Evolutionary conservation across 768 basidiomycete genomes (phyloP).

Genomic region (Tylopilus subfusipes): DNA sequence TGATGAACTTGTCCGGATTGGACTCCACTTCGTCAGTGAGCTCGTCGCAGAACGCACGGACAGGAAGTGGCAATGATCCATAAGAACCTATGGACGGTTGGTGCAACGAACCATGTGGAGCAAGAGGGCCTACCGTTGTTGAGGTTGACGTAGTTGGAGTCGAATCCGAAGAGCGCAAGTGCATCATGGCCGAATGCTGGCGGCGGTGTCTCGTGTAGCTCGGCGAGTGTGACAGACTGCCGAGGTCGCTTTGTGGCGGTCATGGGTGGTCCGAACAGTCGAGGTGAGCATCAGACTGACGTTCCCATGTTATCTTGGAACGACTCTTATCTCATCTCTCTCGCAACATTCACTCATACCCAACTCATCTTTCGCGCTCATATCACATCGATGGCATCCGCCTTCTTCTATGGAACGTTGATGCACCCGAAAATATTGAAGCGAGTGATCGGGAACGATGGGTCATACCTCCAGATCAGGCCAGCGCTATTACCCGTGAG

Average conservation of each 20-base stretch:
- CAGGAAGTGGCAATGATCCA: slow-evolving; percentile 53
- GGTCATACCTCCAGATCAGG: slow-evolving; percentile 58
- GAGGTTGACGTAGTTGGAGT: slow-evolving; percentile 58
- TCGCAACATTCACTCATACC: background rate
- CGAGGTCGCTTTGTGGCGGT: background rate
- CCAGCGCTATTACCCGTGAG: slow-evolving; percentile 73
- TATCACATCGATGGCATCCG: slow-evolving; percentile 34
- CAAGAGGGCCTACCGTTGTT: slow-evolving; percentile 51
- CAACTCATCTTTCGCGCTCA: background rate
- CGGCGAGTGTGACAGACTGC: background rate
- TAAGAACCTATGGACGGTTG: slow-evolving; percentile 46
- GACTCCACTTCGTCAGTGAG: slow-evolving; percentile 43
- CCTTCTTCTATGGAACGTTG: slow-evolving; percentile 89
- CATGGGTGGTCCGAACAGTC: slow-evolving; percentile 7
- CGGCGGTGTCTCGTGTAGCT: slow-evolving; percentile 26
- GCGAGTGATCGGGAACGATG: slow-evolving; percentile 70
- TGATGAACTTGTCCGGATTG: slow-evolving; percentile 59
- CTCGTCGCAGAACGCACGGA: slow-evolving; percentile 43
- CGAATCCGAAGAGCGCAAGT: slow-evolving; percentile 53
- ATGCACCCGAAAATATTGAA: slow-evolving; percentile 83
- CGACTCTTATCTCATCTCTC: background rate
- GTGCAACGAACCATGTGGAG: background rate
- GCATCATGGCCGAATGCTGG: slow-evolving; percentile 56
- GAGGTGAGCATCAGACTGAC: background rate
- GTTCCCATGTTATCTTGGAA: slow-evolving; percentile 1